A percentile compares a stretch with the other conserved stretches of the same genome.
phyloP scores from a whole-genome alignment of 2,329 filamentous ascomycete genomes.

The Macrophomina pseudophaseolina region DNA sequence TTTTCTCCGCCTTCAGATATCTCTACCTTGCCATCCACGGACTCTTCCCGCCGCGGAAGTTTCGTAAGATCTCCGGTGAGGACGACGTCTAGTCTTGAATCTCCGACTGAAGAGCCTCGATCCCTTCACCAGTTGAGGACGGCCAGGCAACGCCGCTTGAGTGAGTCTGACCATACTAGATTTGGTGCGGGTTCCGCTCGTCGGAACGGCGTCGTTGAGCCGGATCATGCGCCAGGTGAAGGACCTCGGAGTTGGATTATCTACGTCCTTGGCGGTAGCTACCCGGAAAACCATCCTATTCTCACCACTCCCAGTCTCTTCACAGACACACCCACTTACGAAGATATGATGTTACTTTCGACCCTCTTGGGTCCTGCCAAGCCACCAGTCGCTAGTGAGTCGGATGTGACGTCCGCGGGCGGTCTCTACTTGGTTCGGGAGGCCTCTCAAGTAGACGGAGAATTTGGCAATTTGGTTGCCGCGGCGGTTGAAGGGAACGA shows the following conservation, averaged over 20 bases:
- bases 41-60: slow-evolving; percentile 46
- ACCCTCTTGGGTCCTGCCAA: slow-evolving; percentile 71
- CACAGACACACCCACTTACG: slow-evolving; percentile 73
- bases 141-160: slow-evolving; percentile 60
- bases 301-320: slow-evolving; percentile 72
- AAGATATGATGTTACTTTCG: slow-evolving; percentile 73
- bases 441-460: slow-evolving; percentile 38
- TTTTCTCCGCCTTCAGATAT: slow-evolving; percentile 39
- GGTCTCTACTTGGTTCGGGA: slow-evolving; percentile 62
- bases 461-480: slow-evolving; percentile 49
- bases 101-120: slow-evolving; percentile 49
- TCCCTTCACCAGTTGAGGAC: slow-evolving; percentile 39
- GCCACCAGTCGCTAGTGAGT: slow-evolving; percentile 68
- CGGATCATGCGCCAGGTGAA: slow-evolving; percentile 60
- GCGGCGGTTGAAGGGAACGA: slow-evolving; percentile 49
- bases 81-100: slow-evolving; percentile 48
- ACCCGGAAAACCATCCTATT: slow-evolving; percentile 72
- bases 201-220: slow-evolving; percentile 67
- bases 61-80: slow-evolving; percentile 38
- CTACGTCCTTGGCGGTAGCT: slow-evolving; percentile 72
- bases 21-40: slow-evolving; percentile 42
- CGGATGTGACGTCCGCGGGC: slow-evolving; percentile 66
- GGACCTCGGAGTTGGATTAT: slow-evolving; percentile 72
- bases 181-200: slow-evolving; percentile 67
- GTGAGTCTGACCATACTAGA: slow-evolving; percentile 65